These are phyloP conservation scores for Gossypium anomalum DNA, from an alignment of 345 rosid genomes.

Conservation along the genomic window DNA sequence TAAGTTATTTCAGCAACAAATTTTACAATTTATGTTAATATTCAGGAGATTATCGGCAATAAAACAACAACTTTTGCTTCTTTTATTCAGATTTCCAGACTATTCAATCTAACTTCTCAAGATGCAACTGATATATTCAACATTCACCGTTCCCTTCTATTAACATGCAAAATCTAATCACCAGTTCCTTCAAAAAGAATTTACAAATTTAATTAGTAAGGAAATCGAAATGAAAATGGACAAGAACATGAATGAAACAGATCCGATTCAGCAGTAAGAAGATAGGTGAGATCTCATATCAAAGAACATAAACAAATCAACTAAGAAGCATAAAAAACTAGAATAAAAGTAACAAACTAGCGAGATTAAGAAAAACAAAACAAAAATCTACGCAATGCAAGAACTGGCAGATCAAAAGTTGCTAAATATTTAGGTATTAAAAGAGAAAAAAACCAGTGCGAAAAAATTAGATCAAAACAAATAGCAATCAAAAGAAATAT, in stretches of 20 bases:
- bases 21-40: neutral
- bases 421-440: neutral
- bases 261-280: conserved; percentile 17
- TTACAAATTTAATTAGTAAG: neutral
- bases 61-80: neutral
- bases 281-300: conserved; percentile 17
- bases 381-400: neutral
- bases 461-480: conserved; percentile 7
- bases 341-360: neutral
- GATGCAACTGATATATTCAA: neutral
- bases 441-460: too few relatives aligned
- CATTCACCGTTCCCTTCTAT: neutral
- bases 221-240: conserved; percentile 2
- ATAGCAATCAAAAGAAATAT: neutral
- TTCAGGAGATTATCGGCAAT: neutral
- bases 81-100: neutral
- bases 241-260: conserved; percentile 12
- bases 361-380: neutral
- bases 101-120: neutral
- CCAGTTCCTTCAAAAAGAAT: neutral
- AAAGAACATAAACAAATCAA: neutral
- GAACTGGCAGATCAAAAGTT: conserved; percentile 10
- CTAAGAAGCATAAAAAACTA: neutral
- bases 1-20: neutral
- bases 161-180: conserved; percentile 1